A percentile compares a stretch with the other conserved stretches of the same genome.
Conservation (phyloP, 2,329 filamentous ascomycete genomes). For the Aureobasidium mangrovei region DNA sequence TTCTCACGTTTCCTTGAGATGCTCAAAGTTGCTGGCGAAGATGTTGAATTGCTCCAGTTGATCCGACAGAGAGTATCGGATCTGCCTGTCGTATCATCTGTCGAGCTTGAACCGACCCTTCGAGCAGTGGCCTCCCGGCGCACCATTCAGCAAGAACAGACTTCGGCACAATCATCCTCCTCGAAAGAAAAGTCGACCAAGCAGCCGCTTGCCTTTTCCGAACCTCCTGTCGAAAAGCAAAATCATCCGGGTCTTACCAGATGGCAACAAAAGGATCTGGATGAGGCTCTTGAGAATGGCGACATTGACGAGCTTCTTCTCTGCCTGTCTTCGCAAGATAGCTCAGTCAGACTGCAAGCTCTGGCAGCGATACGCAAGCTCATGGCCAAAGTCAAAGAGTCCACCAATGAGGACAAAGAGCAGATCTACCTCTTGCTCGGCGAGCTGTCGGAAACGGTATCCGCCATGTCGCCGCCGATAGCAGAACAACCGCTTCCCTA, state of each 20-base stretch:
- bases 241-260: slow-evolving; percentile 41
- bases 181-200: background rate
- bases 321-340: slow-evolving; percentile 66
- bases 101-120: background rate
- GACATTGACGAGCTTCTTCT: slow-evolving; percentile 61
- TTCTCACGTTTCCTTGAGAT: slow-evolving; percentile 18
- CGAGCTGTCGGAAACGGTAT: slow-evolving; percentile 66
- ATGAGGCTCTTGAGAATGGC: slow-evolving; percentile 71
- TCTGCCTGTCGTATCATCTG: background rate
- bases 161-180: background rate
- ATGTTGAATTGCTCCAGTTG: background rate
- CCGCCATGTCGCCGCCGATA: slow-evolving; percentile 43
- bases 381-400: slow-evolving; percentile 48
- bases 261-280: slow-evolving; percentile 69
- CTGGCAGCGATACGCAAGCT: slow-evolving; percentile 59
- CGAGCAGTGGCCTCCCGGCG: background rate
- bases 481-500: slow-evolving; percentile 48
- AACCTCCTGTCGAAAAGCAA: slow-evolving; percentile 33
- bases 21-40: slow-evolving; percentile 15
- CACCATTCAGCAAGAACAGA: background rate
- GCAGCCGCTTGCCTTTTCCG: slow-evolving; percentile 22
- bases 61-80: background rate
- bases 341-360: slow-evolving; percentile 71
- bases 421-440: slow-evolving; percentile 72
- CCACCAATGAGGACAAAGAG: slow-evolving; percentile 64